These are phyloP conservation scores for Barbatosphaeria neglecta DNA, from an alignment of 495 filamentous ascomycete species.

Conservation along the genomic window DNA sequence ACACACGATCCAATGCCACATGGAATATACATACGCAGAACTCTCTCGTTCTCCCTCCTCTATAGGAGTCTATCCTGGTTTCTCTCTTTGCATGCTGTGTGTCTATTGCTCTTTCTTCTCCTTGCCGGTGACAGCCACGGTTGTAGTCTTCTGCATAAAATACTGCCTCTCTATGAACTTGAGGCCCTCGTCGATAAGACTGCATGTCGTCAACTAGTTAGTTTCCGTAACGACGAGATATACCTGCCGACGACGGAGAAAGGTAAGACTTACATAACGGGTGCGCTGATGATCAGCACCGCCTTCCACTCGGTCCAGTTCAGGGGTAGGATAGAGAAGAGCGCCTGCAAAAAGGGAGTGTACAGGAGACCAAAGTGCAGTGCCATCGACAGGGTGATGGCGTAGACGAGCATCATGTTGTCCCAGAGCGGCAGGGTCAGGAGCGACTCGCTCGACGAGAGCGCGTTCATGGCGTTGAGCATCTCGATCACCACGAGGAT, in stretches of 20 bases:
- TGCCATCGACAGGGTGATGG: conserved; percentile 87
- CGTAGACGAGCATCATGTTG: conserved; percentile 95
- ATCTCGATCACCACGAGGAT: conserved; percentile 97
- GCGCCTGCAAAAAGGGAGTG: conserved; percentile 71
- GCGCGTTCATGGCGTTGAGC: conserved; percentile 98
- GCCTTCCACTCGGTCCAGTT: conserved; percentile 89
- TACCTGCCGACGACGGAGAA: too few species aligned
- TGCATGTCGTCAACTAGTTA: conserved; percentile 33
- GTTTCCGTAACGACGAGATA: too few species aligned
- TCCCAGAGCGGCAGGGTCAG: conserved; percentile 88
- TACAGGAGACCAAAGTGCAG: conserved; percentile 94
- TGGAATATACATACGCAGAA: too few species aligned
- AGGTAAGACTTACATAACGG: conserved; percentile 69
- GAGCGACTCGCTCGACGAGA: conserved; percentile 89
- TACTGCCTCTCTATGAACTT: conserved; percentile 68
- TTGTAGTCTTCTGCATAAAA: conserved; percentile 29
- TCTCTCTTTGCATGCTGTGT: neutral
- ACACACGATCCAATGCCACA: too few species aligned
- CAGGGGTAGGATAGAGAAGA: conserved; percentile 88
- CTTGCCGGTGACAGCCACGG: conserved; percentile 13
- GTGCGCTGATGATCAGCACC: conserved; percentile 76
- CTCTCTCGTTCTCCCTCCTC: too few species aligned
- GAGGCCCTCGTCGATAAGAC: conserved; percentile 78
- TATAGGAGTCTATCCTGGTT: conserved; percentile 6
- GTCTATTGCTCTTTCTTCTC: conserved; percentile 30